phyloP scores from a whole-genome alignment of 768 basidiomycete species.

The Cystobasidium tubakii region DNA sequence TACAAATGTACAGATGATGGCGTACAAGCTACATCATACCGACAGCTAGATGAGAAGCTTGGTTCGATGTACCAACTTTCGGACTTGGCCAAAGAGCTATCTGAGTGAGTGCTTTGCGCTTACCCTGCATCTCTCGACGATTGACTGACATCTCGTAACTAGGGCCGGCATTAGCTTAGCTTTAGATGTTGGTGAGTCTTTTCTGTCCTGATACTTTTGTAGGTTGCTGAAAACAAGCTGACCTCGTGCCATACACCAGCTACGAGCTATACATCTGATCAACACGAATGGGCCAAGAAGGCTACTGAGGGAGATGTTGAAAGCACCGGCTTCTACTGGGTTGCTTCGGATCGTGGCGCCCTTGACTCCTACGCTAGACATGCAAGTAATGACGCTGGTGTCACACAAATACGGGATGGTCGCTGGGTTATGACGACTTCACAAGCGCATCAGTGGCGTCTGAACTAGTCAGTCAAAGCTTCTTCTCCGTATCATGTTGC shows the following conservation, averaged over 20 bases:
- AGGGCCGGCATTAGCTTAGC: constrained; percentile 24
- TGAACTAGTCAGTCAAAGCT: constrained; percentile 29
- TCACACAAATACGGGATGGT: constrained; percentile 12
- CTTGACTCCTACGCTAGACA: constrained; percentile 7
- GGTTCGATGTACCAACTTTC: constrained; percentile 13
- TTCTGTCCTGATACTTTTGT: background rate
- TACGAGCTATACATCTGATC: constrained; percentile 18
- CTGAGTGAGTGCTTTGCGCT: background rate
- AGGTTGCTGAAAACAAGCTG: too few species aligned
- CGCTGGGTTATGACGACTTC: constrained; percentile 17
- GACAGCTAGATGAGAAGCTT: background rate
- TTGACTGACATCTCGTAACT: background rate
- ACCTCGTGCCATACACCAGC: background rate
- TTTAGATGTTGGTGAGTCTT: constrained; percentile 9
- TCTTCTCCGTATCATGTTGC: too few species aligned
- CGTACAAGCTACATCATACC: background rate
- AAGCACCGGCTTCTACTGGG: constrained; percentile 18
- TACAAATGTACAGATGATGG: background rate
- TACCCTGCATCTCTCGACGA: background rate
- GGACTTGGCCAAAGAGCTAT: constrained; percentile 16
- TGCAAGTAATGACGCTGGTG: background rate
- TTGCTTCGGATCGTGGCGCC: constrained; percentile 1
- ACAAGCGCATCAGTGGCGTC: constrained; percentile 10
- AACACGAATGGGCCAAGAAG: constrained; percentile 28
- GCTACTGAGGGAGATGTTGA: constrained; percentile 3